Evolutionary conservation across 164 flowering plant species (phyloP), one percentile per base, ranked within the genome.

Genomic region (Houttuynia cordata): DNA sequence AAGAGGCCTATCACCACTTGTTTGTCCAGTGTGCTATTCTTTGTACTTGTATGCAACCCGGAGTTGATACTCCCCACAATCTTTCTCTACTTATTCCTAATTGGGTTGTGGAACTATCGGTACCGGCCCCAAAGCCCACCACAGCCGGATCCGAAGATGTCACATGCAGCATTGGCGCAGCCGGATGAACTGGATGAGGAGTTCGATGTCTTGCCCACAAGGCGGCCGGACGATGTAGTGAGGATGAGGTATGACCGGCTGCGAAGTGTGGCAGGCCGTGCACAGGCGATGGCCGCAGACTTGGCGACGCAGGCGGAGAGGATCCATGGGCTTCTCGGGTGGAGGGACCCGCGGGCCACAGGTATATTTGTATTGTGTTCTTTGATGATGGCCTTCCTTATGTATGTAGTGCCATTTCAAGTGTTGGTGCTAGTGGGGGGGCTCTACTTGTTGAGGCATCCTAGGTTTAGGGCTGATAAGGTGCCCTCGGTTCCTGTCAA

Each of bases 111-210:
- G 90, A 89, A 89, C 73, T 89, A 82, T 61, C 63, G 94, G 64
- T 82, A 75, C 76, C 74, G 91, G 77, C 86, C 91, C 8, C 74
- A 88, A 74, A 64, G 78, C 41, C 97, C 97, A 17, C 82, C 91
- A 0, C 81, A 82, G 75, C 85, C 85, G 88, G 90, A 89, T 62
- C 68, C 78, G 0, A 56, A 65, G 19, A 66, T 89, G 51, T 87
- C 94, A 0, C 74, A 76, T 3, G 97, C 94, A 7, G 83, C 80
- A 5, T 24, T 18, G 23, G 71, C 75, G 0, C 80, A 78, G 65
- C 86, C 83, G 0, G 94, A 89, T 59, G 97, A 89, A 68, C 80
- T 86, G 1, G 90, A 86, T 21, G 97, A 89, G 73, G 97, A 89
- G 64, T 86, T 89, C 24, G 94, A 89, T 72, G 64, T 84, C 0